Evolutionary conservation across 129 eudicot genomes (phyloP), one percentile per base, ranked within the genome.

Genomic region (Apium graveolens): DNA sequence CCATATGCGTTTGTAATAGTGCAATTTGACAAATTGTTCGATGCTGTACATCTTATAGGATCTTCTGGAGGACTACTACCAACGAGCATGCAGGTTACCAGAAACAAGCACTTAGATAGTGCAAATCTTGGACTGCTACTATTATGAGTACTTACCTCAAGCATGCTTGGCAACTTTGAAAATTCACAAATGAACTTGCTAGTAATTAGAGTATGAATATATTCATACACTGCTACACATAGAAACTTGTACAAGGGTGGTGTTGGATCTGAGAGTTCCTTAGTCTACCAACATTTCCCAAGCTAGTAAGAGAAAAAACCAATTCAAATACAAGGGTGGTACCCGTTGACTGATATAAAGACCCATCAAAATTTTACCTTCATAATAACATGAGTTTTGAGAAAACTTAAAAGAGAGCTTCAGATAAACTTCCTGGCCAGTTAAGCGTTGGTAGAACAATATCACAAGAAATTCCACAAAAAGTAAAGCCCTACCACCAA

Each of bases 1-100:
- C 98, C 98, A 32, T 87, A 84, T 0, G 97, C 46, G 83, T 93
- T 93, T 34, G 92, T 89, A 72, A 93, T 79, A 80, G 90, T 91
- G 86, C 97, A 93, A 49, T 89, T 82, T 38, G 82, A 57, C 11
- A 12, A n/a, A n/a, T n/a, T 78, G 69, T 81, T 81, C 2, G 76
- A 69, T 49, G 79, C 44, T 21, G 38, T 79, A 70, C 93, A 91
- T 57, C 42, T 84, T 66, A 91, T 76, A 24, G 93, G 96, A 78
- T 88, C 88, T 71, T 81, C 93, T 0, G 93, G 96, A 26, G 96
- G 89, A 76, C 78, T 86, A 76, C 75, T 31, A 31, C 38, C 71
- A 20, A 65, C 66, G 14, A 57, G 32, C 66, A 57, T 9, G 11
- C 31, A 57, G 8, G 71, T 13, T 44, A 27, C 77, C 32, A 73